Evolutionary conservation across 306 rosid genomes (phyloP).

Genomic region (Potentilla sterilis): DNA sequence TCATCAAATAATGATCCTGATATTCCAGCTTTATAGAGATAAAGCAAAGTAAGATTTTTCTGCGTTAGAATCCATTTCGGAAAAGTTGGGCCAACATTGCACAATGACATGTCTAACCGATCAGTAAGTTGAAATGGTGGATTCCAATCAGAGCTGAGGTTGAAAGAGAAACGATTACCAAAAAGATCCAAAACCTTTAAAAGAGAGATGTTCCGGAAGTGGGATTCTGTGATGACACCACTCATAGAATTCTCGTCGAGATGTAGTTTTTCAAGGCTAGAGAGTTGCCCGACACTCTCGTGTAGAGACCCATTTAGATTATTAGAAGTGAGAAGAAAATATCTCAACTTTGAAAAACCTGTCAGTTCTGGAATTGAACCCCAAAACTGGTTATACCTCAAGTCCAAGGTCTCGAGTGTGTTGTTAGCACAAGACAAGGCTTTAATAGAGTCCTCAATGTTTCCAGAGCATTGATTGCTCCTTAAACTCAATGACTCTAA

Average conservation of each 20-base stretch:
- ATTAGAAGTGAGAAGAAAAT: neutral
- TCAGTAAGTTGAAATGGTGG: too few species aligned
- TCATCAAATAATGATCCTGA: too few species aligned
- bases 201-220: constrained; percentile 14
- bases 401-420: neutral
- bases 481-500: neutral
- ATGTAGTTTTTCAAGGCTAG: accelerated
- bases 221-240: constrained; percentile 20
- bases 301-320: constrained; percentile 23
- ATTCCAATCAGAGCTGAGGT: too few species aligned
- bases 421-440: neutral
- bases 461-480: too few species aligned
- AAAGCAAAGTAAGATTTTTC: too few species aligned
- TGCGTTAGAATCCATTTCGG: too few species aligned
- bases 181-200: neutral
- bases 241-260: constrained; percentile 23
- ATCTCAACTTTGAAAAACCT: constrained; percentile 6
- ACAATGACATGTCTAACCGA: too few species aligned
- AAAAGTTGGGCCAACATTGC: too few species aligned
- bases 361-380: neutral
- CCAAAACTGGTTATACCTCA: neutral
- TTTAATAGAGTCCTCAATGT: neutral
- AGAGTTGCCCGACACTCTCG: constrained; percentile 12
- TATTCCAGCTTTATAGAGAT: too few species aligned
- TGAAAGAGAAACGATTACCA: neutral